Conservation (phyloP, 495 filamentous ascomycete genomes). For the Entonaema liquescens region DNA sequence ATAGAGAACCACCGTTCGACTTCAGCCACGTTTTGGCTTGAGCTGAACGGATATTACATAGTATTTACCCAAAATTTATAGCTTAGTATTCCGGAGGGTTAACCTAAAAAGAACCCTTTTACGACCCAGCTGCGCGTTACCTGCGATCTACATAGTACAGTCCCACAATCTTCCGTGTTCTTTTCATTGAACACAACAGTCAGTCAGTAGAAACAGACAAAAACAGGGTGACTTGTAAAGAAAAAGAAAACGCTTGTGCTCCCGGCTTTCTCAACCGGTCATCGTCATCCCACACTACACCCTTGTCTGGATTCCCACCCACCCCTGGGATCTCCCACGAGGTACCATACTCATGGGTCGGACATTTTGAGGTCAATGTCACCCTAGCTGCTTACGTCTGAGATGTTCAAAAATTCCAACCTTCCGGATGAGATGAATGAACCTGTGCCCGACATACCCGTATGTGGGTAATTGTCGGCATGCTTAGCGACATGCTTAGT, state of each 20-base stretch:
- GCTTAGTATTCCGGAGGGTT: constrained; percentile 10
- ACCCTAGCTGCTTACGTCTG: constrained; percentile 21
- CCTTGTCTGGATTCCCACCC: constrained; percentile 15
- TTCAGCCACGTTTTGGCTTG: constrained; percentile 39
- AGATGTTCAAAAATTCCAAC: constrained; percentile 13
- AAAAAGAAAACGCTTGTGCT: constrained; percentile 5
- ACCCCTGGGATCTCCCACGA: constrained; percentile 9
- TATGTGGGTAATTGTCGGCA: constrained; percentile 14
- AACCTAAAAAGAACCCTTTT: constrained; percentile 23
- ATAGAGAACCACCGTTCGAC: constrained; percentile 18
- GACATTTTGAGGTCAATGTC: constrained; percentile 18
- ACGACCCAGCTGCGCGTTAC: constrained; percentile 13
- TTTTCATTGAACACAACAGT: constrained; percentile 14
- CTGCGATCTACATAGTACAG: constrained; percentile 30
- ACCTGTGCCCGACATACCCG: constrained; percentile 20
- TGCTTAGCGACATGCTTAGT: no score
- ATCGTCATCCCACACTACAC: constrained; percentile 19
- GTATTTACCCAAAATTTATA: constrained; percentile 21
- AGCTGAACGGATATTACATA: constrained; percentile 45
- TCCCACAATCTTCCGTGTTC: constrained; percentile 13
- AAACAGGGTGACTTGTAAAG: constrained; percentile 2
- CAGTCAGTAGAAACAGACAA: constrained; percentile 12
- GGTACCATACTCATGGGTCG: constrained; percentile 21
- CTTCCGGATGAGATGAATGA: constrained; percentile 24
- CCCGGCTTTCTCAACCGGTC: neutral